phyloP scores from a whole-genome alignment of 202 grass and related monocot species.

The Digitaria exilis region DNA sequence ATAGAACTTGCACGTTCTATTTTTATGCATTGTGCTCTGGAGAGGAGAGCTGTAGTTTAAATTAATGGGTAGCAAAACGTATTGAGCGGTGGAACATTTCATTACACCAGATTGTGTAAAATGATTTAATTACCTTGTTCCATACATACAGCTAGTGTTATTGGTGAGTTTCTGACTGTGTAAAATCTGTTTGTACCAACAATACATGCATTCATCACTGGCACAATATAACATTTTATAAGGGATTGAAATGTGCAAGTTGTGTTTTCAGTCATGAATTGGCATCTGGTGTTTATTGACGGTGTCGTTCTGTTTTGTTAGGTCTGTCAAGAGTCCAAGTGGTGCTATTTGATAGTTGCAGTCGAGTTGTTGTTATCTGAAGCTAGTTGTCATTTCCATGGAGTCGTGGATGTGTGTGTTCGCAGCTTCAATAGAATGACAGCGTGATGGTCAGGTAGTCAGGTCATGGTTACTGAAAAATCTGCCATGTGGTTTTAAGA shows the following conservation, averaged over 20 bases:
- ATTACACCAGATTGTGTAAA: not conserved
- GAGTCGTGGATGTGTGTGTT: constrained; percentile 9
- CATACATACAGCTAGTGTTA: not conserved
- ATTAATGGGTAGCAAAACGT: not conserved
- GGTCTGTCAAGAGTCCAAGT: constrained; percentile 34
- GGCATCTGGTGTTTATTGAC: constrained; percentile 28
- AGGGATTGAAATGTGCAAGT: not conserved
- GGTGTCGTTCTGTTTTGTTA: constrained; percentile 35
- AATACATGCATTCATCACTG: not conserved
- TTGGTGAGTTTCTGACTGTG: not conserved
- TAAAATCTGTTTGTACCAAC: not conserved
- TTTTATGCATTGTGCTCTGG: not conserved
- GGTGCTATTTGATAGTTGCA: constrained; percentile 26
- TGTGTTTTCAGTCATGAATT: not conserved
- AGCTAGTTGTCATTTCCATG: constrained; percentile 10
- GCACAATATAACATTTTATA: not conserved
- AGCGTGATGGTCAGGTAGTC: constrained; percentile 15
- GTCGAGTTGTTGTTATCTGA: constrained; percentile 12
- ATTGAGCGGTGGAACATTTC: not conserved
- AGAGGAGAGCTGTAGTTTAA: not conserved
- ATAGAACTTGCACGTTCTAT: not conserved
- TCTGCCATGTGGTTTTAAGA: not conserved
- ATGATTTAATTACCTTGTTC: not conserved
- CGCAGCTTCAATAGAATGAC: not conserved
- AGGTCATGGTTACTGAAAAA: not conserved